phyloP scores from a whole-genome alignment of 805 yeast species.

The Cyberlindnera lachancei region DNA sequence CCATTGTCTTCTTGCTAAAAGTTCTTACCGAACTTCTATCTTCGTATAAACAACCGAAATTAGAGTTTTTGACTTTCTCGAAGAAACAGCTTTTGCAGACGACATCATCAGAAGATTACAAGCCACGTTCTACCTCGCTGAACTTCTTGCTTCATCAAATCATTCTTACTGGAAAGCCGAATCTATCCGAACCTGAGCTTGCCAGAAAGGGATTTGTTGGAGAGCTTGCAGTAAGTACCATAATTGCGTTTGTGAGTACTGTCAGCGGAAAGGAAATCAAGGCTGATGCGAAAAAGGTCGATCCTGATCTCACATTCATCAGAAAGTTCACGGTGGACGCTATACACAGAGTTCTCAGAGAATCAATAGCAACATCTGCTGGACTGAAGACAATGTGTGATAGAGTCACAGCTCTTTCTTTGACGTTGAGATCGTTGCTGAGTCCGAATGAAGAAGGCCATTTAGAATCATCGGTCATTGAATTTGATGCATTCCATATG shows the following conservation, averaged over 20 bases:
- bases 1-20: conserved; percentile 62
- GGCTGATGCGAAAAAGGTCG: conserved; percentile 43
- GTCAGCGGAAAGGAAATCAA: conserved; percentile 26
- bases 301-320: conserved; percentile 64
- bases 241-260: conserved; percentile 58
- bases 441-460: conserved; percentile 15
- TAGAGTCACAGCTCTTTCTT: conserved; percentile 36
- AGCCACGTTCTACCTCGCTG: conserved; percentile 71
- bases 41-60: conserved; percentile 74
- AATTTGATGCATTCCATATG: conserved; percentile 55
- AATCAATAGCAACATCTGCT: conserved; percentile 31
- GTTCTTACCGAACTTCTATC: conserved; percentile 62
- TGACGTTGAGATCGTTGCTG: conserved; percentile 19
- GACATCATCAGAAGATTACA: conserved; percentile 29
- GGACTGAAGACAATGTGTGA: conserved; percentile 41
- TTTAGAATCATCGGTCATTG: conserved; percentile 29
- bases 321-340: conserved; percentile 69
- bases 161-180: conserved; percentile 39
- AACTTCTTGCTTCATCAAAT: conserved; percentile 73
- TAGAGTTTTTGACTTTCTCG: conserved; percentile 74
- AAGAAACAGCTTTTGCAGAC: conserved; percentile 36
- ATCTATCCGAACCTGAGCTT: conserved; percentile 29
- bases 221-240: conserved; percentile 50
- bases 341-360: conserved; percentile 53
- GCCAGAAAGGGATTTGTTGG: conserved; percentile 54